Percentiles rank a stretch among this genome's conserved stretches.
Evolutionary conservation across 2,329 filamentous ascomycete genomes (phyloP).

Genomic region (Eutypella sp.): DNA sequence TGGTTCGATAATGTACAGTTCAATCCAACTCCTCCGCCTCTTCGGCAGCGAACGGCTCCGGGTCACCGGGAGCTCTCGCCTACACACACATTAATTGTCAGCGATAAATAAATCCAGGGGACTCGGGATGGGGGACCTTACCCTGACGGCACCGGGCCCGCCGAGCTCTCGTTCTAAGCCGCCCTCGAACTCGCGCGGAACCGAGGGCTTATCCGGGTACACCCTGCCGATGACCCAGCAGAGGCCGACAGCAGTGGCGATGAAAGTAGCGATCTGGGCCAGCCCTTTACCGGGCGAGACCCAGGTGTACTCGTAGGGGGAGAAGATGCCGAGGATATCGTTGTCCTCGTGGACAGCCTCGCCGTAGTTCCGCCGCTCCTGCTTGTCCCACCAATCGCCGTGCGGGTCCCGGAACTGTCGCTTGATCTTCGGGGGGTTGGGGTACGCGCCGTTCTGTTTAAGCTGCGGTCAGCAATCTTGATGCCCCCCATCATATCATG

Average conservation of each 20-base stretch:
- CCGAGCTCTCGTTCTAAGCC: slow-evolving; percentile 73
- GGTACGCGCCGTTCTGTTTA: slow-evolving; percentile 73
- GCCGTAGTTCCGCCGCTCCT: slow-evolving; percentile 94
- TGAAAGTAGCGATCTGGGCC: slow-evolving; percentile 63
- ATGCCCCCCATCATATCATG: not conserved
- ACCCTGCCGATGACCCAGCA: slow-evolving; percentile 62
- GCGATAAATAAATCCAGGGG: slow-evolving; percentile 1
- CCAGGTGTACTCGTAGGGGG: slow-evolving; percentile 85
- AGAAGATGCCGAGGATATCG: slow-evolving; percentile 86
- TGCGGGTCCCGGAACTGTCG: slow-evolving; percentile 90
- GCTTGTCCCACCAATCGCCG: slow-evolving; percentile 93
- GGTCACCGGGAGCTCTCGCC: slow-evolving; percentile 54
- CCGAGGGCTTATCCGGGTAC: slow-evolving; percentile 69
- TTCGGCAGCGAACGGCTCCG: slow-evolving; percentile 40
- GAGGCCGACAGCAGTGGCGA: slow-evolving; percentile 58
- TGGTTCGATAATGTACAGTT: slow-evolving; percentile 17
- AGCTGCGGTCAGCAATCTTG: slow-evolving; percentile 12
- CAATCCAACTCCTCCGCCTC: slow-evolving; percentile 21
- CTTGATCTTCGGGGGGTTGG: slow-evolving; percentile 75
- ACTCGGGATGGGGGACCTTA: slow-evolving; percentile 35
- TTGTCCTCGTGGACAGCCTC: slow-evolving; percentile 97
- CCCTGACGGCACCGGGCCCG: slow-evolving; percentile 60
- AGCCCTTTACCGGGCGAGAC: slow-evolving; percentile 64
- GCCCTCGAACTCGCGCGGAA: slow-evolving; percentile 65
- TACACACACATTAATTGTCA: slow-evolving; percentile 20